Conservation (phyloP, 2,329 filamentous ascomycete species). For the Hypoxylon sp. region DNA sequence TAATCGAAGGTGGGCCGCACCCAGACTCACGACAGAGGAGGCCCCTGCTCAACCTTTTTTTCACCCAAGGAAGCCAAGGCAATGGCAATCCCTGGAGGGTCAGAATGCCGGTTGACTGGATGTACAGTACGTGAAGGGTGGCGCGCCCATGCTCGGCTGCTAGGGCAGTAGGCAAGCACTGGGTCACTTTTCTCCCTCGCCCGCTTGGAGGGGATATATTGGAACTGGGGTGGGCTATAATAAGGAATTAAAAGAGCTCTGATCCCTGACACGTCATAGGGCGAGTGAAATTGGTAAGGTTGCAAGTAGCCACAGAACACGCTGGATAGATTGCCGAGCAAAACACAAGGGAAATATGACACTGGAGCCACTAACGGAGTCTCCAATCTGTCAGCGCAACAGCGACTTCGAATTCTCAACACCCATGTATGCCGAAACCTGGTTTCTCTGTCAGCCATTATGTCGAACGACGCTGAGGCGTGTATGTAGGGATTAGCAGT, state of each 20-base stretch:
- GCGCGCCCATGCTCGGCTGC: slow-evolving; percentile 47
- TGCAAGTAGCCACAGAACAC: slow-evolving; percentile 51
- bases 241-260: slow-evolving; percentile 49
- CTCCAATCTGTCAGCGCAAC: slow-evolving; percentile 34
- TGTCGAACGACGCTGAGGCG: slow-evolving; percentile 24
- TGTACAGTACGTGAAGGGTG: slow-evolving; percentile 41
- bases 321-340: slow-evolving; percentile 52
- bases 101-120: slow-evolving; percentile 48
- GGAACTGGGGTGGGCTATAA: slow-evolving; percentile 53
- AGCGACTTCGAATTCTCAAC: slow-evolving; percentile 25
- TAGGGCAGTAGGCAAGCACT: slow-evolving; percentile 50
- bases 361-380: slow-evolving; percentile 44
- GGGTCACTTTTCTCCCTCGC: slow-evolving; percentile 50
- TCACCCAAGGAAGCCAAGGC: slow-evolving; percentile 47
- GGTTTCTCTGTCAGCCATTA: slow-evolving; percentile 38
- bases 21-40: slow-evolving; percentile 47
- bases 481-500: slow-evolving; percentile 22
- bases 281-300: slow-evolving; percentile 50
- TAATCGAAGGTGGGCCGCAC: slow-evolving; percentile 51
- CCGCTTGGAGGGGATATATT: slow-evolving; percentile 54
- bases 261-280: slow-evolving; percentile 53
- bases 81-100: slow-evolving; percentile 44
- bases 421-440: slow-evolving; percentile 35
- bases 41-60: slow-evolving; percentile 49
- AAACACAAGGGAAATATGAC: slow-evolving; percentile 46